Evolutionary conservation across 148 eudicot species (phyloP).

Genomic region (Diospyros kaki): DNA sequence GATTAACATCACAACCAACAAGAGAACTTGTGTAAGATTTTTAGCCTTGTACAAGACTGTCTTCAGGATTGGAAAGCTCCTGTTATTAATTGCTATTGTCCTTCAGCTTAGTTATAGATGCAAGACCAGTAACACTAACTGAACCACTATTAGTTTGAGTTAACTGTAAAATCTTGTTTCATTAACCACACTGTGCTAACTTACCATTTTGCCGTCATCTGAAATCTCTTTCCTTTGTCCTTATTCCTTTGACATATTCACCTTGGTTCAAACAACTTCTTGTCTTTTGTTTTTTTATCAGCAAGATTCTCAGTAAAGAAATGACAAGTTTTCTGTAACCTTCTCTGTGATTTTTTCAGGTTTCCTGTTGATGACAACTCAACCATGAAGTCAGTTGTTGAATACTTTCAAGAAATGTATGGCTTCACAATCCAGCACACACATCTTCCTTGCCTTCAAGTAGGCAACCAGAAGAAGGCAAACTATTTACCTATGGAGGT

Average conservation of each 20-base stretch:
- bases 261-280: not conserved
- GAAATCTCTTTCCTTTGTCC: not conserved
- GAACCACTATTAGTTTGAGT: no score
- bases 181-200: not conserved
- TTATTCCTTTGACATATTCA: not conserved
- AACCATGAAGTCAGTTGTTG: constrained; percentile 71
- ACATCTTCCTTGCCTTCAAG: constrained; percentile 77
- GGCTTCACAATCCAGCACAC: constrained; percentile 65
- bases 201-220: not conserved
- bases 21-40: constrained; percentile 60
- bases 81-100: no score
- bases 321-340: not conserved
- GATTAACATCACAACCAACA: constrained; percentile 71
- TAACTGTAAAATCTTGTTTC: no score
- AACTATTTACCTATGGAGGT: constrained; percentile 83
- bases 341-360: constrained; percentile 23
- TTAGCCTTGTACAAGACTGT: not conserved
- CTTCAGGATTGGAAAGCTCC: not conserved
- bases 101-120: no score
- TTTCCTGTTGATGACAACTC: constrained; percentile 67
- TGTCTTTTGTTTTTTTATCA: not conserved
- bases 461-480: constrained; percentile 80
- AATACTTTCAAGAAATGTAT: constrained; percentile 72
- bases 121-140: no score
- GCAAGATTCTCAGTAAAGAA: not conserved